A percentile compares a stretch with the other conserved stretches of the same genome.
These are phyloP conservation scores for Sporisorium exsertum DNA, from an alignment of 1,284 basidiomycete species.

Conservation along the genomic window DNA sequence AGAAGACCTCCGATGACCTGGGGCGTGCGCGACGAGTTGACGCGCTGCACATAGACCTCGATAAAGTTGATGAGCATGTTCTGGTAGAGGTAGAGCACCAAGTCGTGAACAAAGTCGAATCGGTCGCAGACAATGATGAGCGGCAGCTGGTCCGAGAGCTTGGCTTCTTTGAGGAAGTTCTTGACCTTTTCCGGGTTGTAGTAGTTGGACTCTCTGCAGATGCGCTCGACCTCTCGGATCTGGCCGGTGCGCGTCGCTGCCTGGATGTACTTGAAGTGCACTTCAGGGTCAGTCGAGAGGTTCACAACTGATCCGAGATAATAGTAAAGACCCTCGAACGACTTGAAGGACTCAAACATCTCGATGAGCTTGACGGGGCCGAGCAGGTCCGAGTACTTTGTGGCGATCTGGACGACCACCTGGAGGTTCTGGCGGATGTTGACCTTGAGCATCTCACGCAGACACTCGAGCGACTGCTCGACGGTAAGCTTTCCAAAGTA, in stretches of 20 bases:
- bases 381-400: conserved; percentile 98
- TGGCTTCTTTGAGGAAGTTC: conserved; percentile 97
- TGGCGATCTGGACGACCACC: conserved; percentile 96
- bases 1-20: conserved; percentile 96
- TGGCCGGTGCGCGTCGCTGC: conserved; percentile 98
- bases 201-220: conserved; percentile 95
- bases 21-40: conserved; percentile 97
- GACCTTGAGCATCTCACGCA: conserved; percentile 96
- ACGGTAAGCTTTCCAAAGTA: conserved; percentile 98
- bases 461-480: conserved; percentile 95
- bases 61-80: conserved; percentile 97
- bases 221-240: conserved; percentile 98
- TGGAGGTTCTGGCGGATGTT: conserved; percentile 99
- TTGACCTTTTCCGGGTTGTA: conserved; percentile 99
- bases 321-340: conserved; percentile 97
- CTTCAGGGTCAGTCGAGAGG: conserved; percentile 93
- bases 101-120: conserved; percentile 99
- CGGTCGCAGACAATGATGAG: conserved; percentile 99
- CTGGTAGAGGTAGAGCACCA: conserved; percentile 98
- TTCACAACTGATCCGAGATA: conserved; percentile 98
- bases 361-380: conserved; percentile 97
- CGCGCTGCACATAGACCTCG: conserved; percentile 98
- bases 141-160: conserved; percentile 94
- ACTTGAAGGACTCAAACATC: conserved; percentile 99
- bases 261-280: conserved; percentile 99